Evolutionary conservation across 306 rosid genomes (phyloP).

Genomic region (Betula pendula): DNA sequence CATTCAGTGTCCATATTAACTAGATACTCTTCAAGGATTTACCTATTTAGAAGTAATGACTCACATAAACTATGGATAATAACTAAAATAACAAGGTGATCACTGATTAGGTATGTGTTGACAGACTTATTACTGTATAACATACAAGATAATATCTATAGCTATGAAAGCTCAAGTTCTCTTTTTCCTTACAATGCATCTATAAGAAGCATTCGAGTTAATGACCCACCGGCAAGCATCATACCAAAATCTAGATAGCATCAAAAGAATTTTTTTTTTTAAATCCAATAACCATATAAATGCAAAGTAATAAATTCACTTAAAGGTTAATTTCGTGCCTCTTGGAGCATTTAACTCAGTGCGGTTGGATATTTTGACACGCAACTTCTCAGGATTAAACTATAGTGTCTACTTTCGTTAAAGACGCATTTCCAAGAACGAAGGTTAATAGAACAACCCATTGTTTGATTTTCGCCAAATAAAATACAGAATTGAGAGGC

Average conservation of each 20-base stretch:
- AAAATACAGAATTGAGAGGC: no score
- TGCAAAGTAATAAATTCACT: no score
- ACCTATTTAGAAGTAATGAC: constrained; percentile 25
- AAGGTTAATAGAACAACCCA: no score
- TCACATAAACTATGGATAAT: constrained; percentile 23
- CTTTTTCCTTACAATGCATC: constrained; percentile 26
- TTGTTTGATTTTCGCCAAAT: no score
- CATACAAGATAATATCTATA: neutral
- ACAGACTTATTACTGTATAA: constrained; percentile 8
- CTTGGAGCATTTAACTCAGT: no score
- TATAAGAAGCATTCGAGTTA: constrained; percentile 27
- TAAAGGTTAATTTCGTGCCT: no score
- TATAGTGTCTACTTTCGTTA: no score
- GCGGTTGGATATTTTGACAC: no score
- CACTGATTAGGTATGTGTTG: constrained; percentile 5
- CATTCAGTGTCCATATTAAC: constrained; percentile 22
- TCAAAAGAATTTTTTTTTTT: no score
- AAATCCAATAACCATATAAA: no score
- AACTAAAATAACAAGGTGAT: constrained; percentile 13
- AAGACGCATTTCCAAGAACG: no score
- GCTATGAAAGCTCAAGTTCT: constrained; percentile 39
- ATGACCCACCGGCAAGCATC: constrained; percentile 8
- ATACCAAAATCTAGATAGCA: constrained; percentile 26
- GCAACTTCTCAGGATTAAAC: no score
- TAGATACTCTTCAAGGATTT: constrained; percentile 17